These are phyloP conservation scores for Albatrellus ellisii DNA, from an alignment of 768 basidiomycete species.

Conservation along the genomic window DNA sequence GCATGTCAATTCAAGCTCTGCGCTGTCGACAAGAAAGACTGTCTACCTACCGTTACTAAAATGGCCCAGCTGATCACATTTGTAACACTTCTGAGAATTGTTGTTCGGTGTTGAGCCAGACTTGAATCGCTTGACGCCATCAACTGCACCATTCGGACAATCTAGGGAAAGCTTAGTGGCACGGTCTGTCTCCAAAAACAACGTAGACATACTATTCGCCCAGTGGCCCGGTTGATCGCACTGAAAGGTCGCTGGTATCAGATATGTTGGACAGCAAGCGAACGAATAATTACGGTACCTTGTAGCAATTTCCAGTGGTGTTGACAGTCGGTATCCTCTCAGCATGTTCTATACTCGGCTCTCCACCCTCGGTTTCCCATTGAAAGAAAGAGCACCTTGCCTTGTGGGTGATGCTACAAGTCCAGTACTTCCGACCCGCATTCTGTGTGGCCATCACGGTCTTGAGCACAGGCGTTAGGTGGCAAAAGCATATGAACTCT, in stretches of 20 bases:
- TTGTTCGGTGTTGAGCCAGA: background rate
- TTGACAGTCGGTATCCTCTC: background rate
- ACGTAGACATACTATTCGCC: background rate
- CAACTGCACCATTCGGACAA: background rate
- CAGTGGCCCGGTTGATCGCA: background rate
- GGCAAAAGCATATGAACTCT: background rate
- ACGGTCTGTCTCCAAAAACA: background rate
- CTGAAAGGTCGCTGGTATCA: background rate
- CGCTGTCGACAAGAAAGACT: background rate
- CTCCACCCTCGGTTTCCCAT: background rate
- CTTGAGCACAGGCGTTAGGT: background rate
- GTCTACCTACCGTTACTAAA: background rate
- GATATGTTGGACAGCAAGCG: background rate
- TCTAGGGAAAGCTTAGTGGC: background rate
- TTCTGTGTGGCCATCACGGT: slow-evolving; percentile 5
- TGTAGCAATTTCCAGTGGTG: background rate
- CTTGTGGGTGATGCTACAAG: background rate
- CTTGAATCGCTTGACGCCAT: background rate
- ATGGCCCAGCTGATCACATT: background rate
- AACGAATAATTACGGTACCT: background rate
- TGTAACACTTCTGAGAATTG: background rate
- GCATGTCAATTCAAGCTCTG: background rate
- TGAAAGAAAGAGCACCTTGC: background rate
- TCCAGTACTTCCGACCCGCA: background rate
- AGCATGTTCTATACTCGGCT: background rate